Evolutionary conservation across 2,329 filamentous ascomycete genomes (phyloP).

Genomic region (Monosporascus sp.): DNA sequence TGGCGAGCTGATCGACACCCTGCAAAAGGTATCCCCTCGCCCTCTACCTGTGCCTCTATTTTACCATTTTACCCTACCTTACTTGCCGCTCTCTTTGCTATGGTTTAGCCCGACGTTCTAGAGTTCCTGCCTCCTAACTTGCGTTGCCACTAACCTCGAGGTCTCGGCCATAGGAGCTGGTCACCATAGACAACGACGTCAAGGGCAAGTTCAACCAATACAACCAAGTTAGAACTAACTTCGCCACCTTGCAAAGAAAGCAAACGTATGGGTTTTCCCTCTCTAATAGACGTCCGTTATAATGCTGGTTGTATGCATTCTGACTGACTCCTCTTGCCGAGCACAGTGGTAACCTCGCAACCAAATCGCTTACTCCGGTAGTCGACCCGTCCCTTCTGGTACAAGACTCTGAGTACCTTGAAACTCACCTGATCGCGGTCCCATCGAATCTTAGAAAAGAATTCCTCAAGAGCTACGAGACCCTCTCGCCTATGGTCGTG

Average conservation of each 20-base stretch:
- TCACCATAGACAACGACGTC: constrained; percentile 91
- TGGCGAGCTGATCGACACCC: constrained; percentile 75
- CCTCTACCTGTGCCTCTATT: neutral
- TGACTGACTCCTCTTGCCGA: constrained; percentile 7
- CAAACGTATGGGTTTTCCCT: constrained; percentile 61
- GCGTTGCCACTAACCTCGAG: constrained; percentile 7
- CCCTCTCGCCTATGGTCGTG: constrained; percentile 83
- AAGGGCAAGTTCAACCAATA: constrained; percentile 93
- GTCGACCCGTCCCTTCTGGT: constrained; percentile 76
- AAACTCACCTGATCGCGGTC: constrained; percentile 90
- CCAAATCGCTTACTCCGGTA: constrained; percentile 86
- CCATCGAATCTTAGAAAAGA: constrained; percentile 78
- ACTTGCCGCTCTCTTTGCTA: too few species aligned
- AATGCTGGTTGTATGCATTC: neutral
- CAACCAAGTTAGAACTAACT: constrained; percentile 81
- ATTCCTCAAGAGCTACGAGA: constrained; percentile 86
- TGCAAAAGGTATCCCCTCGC: constrained; percentile 66
- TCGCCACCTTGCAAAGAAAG: constrained; percentile 75
- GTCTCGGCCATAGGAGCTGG: constrained; percentile 60
- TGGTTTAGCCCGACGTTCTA: too few species aligned
- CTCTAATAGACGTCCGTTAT: neutral
- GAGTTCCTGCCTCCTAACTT: neutral
- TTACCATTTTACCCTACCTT: neutral
- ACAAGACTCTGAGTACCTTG: constrained; percentile 90
- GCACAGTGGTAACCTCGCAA: constrained; percentile 79